Evolutionary conservation across 768 basidiomycete genomes (phyloP).

Genomic region (Boletus pseudo-olivaceus): DNA sequence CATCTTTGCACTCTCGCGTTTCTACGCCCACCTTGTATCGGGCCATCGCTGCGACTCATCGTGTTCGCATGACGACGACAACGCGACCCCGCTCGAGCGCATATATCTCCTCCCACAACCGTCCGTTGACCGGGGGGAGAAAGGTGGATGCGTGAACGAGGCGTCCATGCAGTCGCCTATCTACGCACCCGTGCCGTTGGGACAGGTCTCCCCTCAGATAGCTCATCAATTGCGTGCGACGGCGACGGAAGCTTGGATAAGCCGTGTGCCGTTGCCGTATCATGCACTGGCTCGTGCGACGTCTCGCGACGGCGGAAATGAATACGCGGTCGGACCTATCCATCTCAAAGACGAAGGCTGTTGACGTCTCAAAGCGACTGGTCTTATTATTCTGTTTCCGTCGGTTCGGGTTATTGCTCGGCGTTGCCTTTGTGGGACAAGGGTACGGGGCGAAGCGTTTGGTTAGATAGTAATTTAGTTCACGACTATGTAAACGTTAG

Average conservation of each 20-base stretch:
- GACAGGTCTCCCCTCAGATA: slow-evolving; percentile 49
- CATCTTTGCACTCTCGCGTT: slow-evolving; percentile 66
- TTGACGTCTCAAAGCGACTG: not conserved
- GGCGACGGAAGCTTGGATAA: slow-evolving; percentile 69
- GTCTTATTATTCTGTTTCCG: not conserved
- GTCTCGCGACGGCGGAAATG: slow-evolving; percentile 1
- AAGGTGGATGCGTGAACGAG: slow-evolving; percentile 1
- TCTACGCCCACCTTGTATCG: slow-evolving; percentile 55
- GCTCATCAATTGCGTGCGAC: slow-evolving; percentile 48
- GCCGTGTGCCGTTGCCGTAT: slow-evolving; percentile 10
- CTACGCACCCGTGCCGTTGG: slow-evolving; percentile 69
- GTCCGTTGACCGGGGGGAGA: slow-evolving; percentile 8
- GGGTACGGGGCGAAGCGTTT: not conserved
- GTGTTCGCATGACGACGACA: slow-evolving; percentile 18
- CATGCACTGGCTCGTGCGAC: not conserved
- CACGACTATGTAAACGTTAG: slow-evolving; percentile 2
- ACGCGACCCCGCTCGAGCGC: slow-evolving; percentile 44
- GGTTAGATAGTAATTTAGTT: not conserved
- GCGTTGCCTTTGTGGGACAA: not conserved
- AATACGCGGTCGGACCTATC: slow-evolving; percentile 18
- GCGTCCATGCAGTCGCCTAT: slow-evolving; percentile 27
- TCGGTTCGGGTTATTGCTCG: not conserved
- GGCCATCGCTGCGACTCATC: slow-evolving; percentile 23
- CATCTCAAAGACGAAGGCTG: slow-evolving; percentile 12
- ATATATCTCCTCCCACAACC: slow-evolving; percentile 56